Evolutionary conservation across 768 basidiomycete species (phyloP), one percentile per base, ranked within the genome.

Genomic region (Macrolepiota albuminosa): DNA sequence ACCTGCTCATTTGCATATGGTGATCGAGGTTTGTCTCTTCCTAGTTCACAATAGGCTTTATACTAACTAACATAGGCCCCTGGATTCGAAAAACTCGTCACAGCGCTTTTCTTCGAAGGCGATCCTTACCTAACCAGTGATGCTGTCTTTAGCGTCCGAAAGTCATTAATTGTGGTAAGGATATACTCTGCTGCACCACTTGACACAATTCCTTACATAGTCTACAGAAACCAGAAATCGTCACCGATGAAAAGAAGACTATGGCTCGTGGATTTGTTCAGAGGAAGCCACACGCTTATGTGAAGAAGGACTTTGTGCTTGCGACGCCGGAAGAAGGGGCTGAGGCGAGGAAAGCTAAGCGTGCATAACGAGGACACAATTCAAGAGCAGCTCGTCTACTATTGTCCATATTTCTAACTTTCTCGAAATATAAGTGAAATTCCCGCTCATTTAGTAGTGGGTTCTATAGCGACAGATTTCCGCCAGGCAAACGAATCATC

Each of bases 81-180:
- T 4, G 91, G 90, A 34, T 93, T 78, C 70, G 85, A 85, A 67
- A 87, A 82, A 47, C 81, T 95, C 24, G 74, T 79, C 18, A 93
- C 91, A 0, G 84, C 91, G 1, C 69, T 93, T 10, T 95, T 89
- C 69, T 85, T 87, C 14, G 82, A 87, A 57, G 86, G 84, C 5
- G 88, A 91, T 64, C 70, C 75, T 3, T 93, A 82, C 66, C 61
- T 93, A 26, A 72, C 71, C 6, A 90, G 84, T 60, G 92, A 94
- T 67, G 78, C 83, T 11, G 90, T 93, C 3, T 93, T 93, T 71
- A 91, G 93, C 10, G 91, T 90, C 26, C 91, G 91, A 71, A 80
- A 81, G 51, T 90, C 88, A 6, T 76, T 95, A 31, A 80, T 93
- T 21, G 83, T 91, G 63, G 91, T 92, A 72, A 72, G 54, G 84